Percentiles rank a stretch among this genome's conserved stretches.
phyloP scores from a whole-genome alignment of 2,329 filamentous ascomycete genomes.

The Monascus ruber region DNA sequence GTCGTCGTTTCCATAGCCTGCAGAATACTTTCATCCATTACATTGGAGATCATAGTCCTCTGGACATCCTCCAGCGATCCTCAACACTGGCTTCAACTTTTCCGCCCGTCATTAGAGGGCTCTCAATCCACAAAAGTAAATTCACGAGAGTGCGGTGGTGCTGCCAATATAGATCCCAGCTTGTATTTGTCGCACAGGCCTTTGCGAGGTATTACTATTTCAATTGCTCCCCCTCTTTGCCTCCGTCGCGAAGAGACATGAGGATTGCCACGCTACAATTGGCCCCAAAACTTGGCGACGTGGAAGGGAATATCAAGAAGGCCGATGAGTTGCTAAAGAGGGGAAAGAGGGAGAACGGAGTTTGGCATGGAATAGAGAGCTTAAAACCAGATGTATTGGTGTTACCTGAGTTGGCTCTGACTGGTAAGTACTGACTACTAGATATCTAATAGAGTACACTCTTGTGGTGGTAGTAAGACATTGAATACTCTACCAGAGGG shows the following conservation, averaged over 20 bases:
- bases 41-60: no score
- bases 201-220: background rate
- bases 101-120: no score
- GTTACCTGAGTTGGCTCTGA: constrained; percentile 52
- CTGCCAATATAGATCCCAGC: no score
- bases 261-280: constrained; percentile 39
- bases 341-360: constrained; percentile 16
- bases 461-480: background rate
- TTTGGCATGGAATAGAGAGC: constrained; percentile 9
- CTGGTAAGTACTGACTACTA: constrained; percentile 30
- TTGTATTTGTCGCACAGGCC: no score
- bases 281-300: constrained; percentile 30
- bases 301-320: constrained; percentile 33
- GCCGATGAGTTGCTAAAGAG: constrained; percentile 33
- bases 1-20: no score
- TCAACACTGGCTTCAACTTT: no score
- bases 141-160: no score
- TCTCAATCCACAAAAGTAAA: no score
- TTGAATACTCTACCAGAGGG: no score
- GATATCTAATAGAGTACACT: background rate
- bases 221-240: background rate
- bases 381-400: constrained; percentile 45
- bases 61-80: no score
- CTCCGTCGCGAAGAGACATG: constrained; percentile 20
- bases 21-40: no score